Percentiles rank a stretch among this genome's conserved stretches.
Conservation (phyloP, 2,329 filamentous ascomycete species). For the Aspergillus brunneoviolaceus region DNA sequence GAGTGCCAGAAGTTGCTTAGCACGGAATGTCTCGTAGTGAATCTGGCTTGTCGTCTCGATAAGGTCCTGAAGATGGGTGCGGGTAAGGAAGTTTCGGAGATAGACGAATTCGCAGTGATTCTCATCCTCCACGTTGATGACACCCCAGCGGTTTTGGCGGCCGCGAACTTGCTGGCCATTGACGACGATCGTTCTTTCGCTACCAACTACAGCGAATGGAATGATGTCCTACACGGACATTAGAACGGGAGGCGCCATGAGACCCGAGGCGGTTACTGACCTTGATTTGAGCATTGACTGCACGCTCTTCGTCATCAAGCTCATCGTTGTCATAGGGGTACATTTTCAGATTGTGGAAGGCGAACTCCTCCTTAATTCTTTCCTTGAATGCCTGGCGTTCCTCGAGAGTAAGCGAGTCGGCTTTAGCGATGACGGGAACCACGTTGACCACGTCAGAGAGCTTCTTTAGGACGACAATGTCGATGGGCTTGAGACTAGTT, state of each 20-base stretch:
- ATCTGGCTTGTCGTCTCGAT: conserved; percentile 99
- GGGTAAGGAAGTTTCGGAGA: conserved; percentile 95
- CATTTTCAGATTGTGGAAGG: conserved; percentile 99
- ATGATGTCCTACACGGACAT: conserved; percentile 70
- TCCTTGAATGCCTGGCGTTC: conserved; percentile 97
- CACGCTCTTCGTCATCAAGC: conserved; percentile 93
- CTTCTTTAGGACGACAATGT: conserved; percentile 99
- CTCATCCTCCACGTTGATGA: conserved; percentile 99
- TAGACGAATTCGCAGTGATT: conserved; percentile 99
- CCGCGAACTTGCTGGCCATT: conserved; percentile 96
- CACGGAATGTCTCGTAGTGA: conserved; percentile 99
- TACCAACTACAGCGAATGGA: conserved; percentile 96
- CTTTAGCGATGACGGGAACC: conserved; percentile 97
- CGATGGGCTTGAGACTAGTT: conserved; percentile 82
- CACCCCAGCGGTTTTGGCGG: conserved; percentile 98
- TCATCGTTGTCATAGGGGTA: conserved; percentile 99
- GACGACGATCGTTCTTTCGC: conserved; percentile 96
- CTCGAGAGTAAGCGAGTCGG: conserved; percentile 91
- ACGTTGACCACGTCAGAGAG: conserved; percentile 99
- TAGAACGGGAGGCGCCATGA: conserved; percentile 37
- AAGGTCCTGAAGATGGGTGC: conserved; percentile 96
- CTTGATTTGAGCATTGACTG: conserved; percentile 94
- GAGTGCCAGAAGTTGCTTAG: conserved; percentile 94
- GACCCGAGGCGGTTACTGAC: conserved; percentile 48
- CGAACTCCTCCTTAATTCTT: conserved; percentile 98